Percentiles rank a stretch among this genome's conserved stretches.
These are phyloP conservation scores for Paracorniculantispora psalliotae DNA, from an alignment of 2,329 filamentous ascomycete genomes.

Conservation along the genomic window DNA sequence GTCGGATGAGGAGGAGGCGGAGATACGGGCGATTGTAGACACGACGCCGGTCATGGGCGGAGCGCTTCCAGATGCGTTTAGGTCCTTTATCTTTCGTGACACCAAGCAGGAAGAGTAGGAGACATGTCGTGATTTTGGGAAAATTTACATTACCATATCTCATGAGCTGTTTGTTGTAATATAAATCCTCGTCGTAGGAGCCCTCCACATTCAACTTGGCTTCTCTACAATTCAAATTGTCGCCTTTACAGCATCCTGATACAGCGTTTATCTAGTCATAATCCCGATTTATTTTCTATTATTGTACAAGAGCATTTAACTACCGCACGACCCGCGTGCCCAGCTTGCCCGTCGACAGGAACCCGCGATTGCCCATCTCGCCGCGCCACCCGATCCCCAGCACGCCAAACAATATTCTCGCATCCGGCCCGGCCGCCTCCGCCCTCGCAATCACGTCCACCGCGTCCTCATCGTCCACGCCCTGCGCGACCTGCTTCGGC, in stretches of 20 bases:
- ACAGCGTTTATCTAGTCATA: too few relatives aligned
- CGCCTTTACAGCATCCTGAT: too few relatives aligned
- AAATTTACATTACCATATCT: too few relatives aligned
- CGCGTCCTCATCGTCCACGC: constrained; percentile 18
- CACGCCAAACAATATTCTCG: constrained; percentile 67
- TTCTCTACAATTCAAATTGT: too few relatives aligned
- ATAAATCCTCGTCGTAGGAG: too few relatives aligned
- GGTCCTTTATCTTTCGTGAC: not conserved
- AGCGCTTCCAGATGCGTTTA: not conserved
- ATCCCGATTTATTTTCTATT: not conserved
- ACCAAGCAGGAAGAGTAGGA: not conserved
- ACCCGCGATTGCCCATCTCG: constrained; percentile 84
- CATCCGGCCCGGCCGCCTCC: constrained; percentile 41
- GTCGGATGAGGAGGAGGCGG: constrained; percentile 25
- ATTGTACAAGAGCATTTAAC: not conserved
- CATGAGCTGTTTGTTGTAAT: too few relatives aligned
- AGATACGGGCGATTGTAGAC: constrained; percentile 21
- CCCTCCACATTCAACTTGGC: too few relatives aligned
- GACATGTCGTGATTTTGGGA: too few relatives aligned
- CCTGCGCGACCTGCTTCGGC: not conserved
- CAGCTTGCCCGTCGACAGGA: constrained; percentile 80
- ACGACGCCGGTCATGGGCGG: not conserved
- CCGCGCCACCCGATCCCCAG: constrained; percentile 84
- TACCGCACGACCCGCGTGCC: constrained; percentile 42
- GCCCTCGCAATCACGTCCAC: constrained; percentile 24